A percentile compares a stretch with the other conserved stretches of the same genome.
Conservation (phyloP, 495 filamentous ascomycete species). For the Talaromyces stipitatus region DNA sequence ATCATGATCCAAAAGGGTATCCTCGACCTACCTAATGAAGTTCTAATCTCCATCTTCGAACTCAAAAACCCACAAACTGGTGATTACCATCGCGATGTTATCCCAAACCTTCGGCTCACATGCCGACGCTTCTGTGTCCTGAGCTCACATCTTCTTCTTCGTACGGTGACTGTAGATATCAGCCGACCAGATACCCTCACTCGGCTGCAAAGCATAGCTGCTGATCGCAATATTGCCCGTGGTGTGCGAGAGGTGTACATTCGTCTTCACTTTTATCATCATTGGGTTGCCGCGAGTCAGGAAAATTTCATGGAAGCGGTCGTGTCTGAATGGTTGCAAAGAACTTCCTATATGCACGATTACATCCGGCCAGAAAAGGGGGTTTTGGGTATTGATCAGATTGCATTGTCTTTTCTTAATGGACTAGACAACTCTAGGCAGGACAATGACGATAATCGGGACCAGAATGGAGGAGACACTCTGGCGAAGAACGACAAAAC, state of each 20-base stretch:
- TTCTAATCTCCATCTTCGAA: neutral
- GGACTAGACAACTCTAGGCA: neutral
- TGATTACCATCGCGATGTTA: neutral
- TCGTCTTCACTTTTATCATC: neutral
- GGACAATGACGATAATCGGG: neutral
- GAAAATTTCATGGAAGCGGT: neutral
- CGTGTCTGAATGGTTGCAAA: neutral
- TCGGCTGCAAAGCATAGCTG: neutral
- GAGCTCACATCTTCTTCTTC: neutral
- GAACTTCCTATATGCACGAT: neutral
- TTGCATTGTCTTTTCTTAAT: neutral
- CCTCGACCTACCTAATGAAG: neutral
- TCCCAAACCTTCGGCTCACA: neutral
- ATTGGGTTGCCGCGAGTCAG: neutral
- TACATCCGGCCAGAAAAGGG: too few species aligned
- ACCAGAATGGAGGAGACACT: neutral
- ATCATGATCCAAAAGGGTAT: too few species aligned
- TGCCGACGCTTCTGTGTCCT: neutral
- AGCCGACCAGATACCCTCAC: neutral
- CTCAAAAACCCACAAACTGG: neutral
- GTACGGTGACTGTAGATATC: neutral
- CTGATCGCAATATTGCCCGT: neutral
- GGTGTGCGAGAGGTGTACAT: neutral
- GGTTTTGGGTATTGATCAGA: neutral
- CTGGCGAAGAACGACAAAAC: too few species aligned